Conservation (phyloP, 805 yeast species). For the Wickerhamiella lipophila region DNA sequence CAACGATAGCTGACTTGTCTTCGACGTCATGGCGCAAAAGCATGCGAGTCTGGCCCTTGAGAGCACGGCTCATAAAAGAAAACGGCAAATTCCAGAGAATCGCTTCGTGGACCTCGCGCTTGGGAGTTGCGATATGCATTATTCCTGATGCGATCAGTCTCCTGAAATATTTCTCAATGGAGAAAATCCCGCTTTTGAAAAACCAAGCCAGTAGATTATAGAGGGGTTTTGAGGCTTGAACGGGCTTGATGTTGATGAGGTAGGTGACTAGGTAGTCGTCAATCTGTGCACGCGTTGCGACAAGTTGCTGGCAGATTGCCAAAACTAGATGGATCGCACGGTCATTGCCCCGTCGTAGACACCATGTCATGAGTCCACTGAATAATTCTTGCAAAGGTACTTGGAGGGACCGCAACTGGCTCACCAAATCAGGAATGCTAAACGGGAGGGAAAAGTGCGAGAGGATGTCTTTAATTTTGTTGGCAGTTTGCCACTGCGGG, state of each 20-base stretch:
- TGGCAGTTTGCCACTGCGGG: conserved; percentile 14
- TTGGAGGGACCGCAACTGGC: conserved; percentile 10
- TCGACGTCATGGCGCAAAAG: conserved; percentile 11
- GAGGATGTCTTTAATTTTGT: conserved; percentile 18
- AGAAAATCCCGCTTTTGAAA: conserved; percentile 36
- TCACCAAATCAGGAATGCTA: conserved; percentile 16
- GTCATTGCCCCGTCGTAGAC: conserved; percentile 12
- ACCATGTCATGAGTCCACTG: conserved; percentile 15
- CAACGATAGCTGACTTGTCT: neutral
- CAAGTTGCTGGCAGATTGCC: conserved; percentile 15
- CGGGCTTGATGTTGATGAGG: conserved; percentile 15
- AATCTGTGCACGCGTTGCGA: conserved; percentile 12
- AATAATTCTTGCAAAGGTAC: conserved; percentile 10
- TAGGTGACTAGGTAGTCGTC: conserved; percentile 18
- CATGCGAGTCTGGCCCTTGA: conserved; percentile 17
- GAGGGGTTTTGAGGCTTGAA: conserved; percentile 16
- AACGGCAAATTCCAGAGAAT: conserved; percentile 34
- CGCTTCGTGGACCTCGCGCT: conserved; percentile 31
- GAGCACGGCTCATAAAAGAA: conserved; percentile 13
- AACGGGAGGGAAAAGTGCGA: conserved; percentile 24
- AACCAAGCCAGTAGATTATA: conserved; percentile 43
- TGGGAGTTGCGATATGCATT: conserved; percentile 44
- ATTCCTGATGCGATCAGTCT: conserved; percentile 77
- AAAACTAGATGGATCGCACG: conserved; percentile 16
- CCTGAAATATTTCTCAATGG: conserved; percentile 58